phyloP scores from a whole-genome alignment of 257 asterid genomes.

The Nicotiana obtusifolia region DNA sequence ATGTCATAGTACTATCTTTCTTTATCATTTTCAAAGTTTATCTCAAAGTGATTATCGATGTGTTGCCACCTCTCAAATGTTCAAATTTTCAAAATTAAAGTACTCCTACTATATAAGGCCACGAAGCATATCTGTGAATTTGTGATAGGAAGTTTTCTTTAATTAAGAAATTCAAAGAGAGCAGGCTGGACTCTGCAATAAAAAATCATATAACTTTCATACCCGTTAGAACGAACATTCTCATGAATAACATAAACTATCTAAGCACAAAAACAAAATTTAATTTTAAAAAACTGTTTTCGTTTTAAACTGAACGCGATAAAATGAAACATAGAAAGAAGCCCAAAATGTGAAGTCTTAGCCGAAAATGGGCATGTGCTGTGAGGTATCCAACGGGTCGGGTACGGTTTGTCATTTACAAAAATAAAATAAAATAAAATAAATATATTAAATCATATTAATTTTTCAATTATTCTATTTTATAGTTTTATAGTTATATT shows the following conservation, averaged over 20 bases:
- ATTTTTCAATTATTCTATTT: no score
- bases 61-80: background rate
- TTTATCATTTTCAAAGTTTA: no score
- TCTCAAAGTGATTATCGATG: background rate
- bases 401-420: no score
- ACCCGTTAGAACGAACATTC: background rate
- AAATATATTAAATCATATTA: no score
- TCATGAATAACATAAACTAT: background rate
- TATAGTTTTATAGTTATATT: no score
- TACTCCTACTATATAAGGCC: no score
- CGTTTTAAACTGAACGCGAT: no score
- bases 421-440: no score
- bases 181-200: background rate
- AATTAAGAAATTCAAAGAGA: background rate
- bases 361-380: background rate
- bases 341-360: no score
- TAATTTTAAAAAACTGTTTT: no score
- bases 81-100: background rate
- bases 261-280: background rate
- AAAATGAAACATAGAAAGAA: no score
- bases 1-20: background rate
- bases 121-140: no score
- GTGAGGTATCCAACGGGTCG: background rate
- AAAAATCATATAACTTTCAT: background rate
- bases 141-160: background rate